These are phyloP conservation scores for Epichloe hybrida DNA, from an alignment of 2,329 filamentous ascomycete genomes.

Conservation along the genomic window DNA sequence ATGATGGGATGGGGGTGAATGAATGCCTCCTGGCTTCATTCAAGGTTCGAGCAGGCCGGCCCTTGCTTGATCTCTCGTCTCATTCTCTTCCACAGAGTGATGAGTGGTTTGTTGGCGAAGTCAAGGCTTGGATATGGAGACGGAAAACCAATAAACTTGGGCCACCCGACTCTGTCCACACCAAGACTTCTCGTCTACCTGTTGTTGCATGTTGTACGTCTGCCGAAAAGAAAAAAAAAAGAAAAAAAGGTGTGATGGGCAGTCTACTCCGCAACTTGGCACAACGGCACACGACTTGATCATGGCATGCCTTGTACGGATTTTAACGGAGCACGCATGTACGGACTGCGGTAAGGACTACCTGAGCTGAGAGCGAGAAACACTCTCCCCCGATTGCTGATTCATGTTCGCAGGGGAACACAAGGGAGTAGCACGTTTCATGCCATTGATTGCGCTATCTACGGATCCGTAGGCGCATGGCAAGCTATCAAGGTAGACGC, in stretches of 20 bases:
- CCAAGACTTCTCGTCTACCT: too few species aligned
- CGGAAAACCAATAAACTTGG: not conserved
- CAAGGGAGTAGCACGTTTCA: constrained; percentile 1
- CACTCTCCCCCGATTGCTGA: not conserved
- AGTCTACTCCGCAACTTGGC: not conserved
- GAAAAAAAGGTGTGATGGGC: not conserved
- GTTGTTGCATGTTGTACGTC: too few species aligned
- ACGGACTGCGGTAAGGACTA: too few species aligned
- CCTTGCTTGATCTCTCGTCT: not conserved
- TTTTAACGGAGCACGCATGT: not conserved
- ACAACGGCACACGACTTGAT: not conserved
- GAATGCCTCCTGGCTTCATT: constrained; percentile 2
- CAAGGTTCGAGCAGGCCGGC: not conserved
- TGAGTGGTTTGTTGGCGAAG: not conserved
- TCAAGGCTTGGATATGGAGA: too few species aligned
- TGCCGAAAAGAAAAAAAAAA: not conserved
- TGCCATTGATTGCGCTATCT: not conserved
- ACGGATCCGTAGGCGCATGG: not conserved
- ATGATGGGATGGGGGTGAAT: constrained; percentile 1
- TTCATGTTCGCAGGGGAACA: not conserved
- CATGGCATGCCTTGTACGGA: not conserved
- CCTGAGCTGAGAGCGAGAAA: too few species aligned
- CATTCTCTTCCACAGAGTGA: not conserved
- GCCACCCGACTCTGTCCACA: not conserved
- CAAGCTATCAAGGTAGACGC: not conserved